Evolutionary conservation across 2,329 filamentous ascomycete species (phyloP).

Genomic region (Hymenoscyphus fraxineus): DNA sequence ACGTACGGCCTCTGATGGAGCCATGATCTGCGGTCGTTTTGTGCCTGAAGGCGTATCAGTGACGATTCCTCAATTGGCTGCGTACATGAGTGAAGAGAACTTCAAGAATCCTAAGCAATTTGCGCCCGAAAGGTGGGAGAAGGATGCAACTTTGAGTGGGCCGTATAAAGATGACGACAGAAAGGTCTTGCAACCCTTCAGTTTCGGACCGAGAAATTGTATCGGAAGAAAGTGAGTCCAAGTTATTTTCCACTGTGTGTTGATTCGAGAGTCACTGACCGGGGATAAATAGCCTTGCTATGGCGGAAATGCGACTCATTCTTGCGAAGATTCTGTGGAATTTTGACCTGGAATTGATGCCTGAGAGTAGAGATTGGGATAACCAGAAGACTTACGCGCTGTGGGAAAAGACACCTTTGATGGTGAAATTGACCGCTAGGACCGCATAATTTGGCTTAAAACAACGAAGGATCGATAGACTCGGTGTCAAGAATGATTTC

Average conservation of each 20-base stretch:
- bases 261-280: background rate
- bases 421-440: constrained; percentile 4
- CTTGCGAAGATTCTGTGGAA: constrained; percentile 15
- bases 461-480: too few species aligned
- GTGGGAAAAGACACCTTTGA: constrained; percentile 14
- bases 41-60: background rate
- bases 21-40: background rate
- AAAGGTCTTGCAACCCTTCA: constrained; percentile 11
- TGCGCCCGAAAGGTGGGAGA: constrained; percentile 33
- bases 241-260: background rate
- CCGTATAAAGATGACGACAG: constrained; percentile 9
- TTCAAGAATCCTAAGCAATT: constrained; percentile 15
- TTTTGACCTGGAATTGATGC: constrained; percentile 11
- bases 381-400: constrained; percentile 11
- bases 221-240: constrained; percentile 6
- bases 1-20: background rate
- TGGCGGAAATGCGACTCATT: constrained; percentile 18
- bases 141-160: background rate
- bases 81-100: constrained; percentile 4
- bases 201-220: constrained; percentile 13
- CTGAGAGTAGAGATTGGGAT: constrained; percentile 14
- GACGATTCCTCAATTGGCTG: background rate
- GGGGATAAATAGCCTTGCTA: constrained; percentile 7
- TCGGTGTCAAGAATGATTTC: too few species aligned
- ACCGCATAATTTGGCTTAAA: background rate